Conservation (phyloP, 768 basidiomycete genomes). For the Saitozyma sp. region DNA sequence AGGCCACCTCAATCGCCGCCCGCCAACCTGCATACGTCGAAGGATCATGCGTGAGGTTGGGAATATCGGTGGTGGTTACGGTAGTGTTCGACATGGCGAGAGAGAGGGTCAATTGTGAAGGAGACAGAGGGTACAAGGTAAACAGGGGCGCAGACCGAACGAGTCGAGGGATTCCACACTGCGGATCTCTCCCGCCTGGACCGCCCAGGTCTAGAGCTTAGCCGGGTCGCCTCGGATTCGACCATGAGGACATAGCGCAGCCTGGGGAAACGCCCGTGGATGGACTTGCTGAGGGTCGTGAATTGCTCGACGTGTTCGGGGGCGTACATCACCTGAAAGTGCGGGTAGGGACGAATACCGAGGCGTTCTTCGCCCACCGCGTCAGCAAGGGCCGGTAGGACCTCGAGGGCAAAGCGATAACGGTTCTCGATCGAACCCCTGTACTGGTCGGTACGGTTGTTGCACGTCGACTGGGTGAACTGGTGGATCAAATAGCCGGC, state of each 20-base stretch:
- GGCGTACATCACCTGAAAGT: conserved; percentile 56
- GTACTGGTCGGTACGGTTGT: conserved; percentile 65
- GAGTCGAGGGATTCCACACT: conserved; percentile 13
- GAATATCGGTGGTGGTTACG: too few species aligned
- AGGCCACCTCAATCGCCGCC: too few species aligned
- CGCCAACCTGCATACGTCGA: too few species aligned
- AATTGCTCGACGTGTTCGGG: conserved; percentile 9
- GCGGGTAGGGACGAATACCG: conserved; percentile 64
- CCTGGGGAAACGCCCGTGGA: conserved; percentile 14
- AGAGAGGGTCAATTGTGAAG: too few species aligned
- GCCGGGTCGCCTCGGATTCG: conserved; percentile 23
- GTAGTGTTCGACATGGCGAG: too few species aligned
- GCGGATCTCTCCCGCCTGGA: conserved; percentile 12
- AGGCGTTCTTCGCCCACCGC: conserved; percentile 61
- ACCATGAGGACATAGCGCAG: conserved; percentile 26
- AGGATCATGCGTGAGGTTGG: too few species aligned
- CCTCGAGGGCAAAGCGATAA: conserved; percentile 61
- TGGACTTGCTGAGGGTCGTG: conserved; percentile 10
- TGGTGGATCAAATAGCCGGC: conserved; percentile 58
- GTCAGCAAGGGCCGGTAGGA: conserved; percentile 59
- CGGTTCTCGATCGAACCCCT: conserved; percentile 68
- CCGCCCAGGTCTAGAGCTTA: conserved; percentile 12
- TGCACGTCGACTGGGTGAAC: conserved; percentile 63
- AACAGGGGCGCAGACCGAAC: too few species aligned
- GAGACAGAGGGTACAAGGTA: too few species aligned